These are phyloP conservation scores for Clitopilus passeckerianus DNA, from an alignment of 768 basidiomycete genomes.

Conservation along the genomic window DNA sequence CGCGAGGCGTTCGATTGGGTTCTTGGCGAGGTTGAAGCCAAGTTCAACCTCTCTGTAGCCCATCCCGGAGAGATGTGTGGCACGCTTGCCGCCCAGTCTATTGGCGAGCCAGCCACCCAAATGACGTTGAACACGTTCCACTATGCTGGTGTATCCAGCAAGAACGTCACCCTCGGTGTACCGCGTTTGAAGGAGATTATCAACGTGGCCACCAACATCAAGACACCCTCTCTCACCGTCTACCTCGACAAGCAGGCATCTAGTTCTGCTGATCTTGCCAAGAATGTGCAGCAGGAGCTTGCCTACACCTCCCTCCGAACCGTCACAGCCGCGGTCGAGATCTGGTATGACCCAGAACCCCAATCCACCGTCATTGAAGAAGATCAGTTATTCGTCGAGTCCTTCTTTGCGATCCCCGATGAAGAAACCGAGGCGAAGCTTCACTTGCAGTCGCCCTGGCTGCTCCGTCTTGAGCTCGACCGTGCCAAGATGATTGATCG, in stretches of 20 bases:
- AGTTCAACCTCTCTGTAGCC: constrained; percentile 89
- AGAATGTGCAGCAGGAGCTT: constrained; percentile 88
- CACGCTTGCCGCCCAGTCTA: constrained; percentile 95
- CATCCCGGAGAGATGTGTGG: constrained; percentile 99
- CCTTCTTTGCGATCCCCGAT: constrained; percentile 99
- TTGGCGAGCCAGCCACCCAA: constrained; percentile 98
- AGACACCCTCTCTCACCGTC: constrained; percentile 94
- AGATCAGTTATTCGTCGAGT: constrained; percentile 92
- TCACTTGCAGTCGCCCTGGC: constrained; percentile 92
- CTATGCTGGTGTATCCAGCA: constrained; percentile 99
- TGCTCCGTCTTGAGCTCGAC: constrained; percentile 94
- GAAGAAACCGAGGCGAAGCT: constrained; percentile 91
- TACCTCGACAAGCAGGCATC: constrained; percentile 76
- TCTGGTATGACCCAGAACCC: constrained; percentile 96
- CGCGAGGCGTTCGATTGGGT: constrained; percentile 98
- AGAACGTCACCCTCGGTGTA: constrained; percentile 99
- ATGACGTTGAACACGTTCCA: constrained; percentile 99
- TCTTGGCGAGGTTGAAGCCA: constrained; percentile 89
- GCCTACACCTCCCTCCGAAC: constrained; percentile 93
- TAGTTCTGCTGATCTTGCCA: constrained; percentile 57
- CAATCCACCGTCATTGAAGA: constrained; percentile 93
- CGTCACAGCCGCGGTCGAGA: constrained; percentile 92
- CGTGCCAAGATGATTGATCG: constrained; percentile 98
- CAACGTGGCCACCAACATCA: constrained; percentile 98
- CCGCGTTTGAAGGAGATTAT: constrained; percentile 99